phyloP scores from a whole-genome alignment of 2,329 filamentous ascomycete genomes.

The Penicillium frequentans region DNA sequence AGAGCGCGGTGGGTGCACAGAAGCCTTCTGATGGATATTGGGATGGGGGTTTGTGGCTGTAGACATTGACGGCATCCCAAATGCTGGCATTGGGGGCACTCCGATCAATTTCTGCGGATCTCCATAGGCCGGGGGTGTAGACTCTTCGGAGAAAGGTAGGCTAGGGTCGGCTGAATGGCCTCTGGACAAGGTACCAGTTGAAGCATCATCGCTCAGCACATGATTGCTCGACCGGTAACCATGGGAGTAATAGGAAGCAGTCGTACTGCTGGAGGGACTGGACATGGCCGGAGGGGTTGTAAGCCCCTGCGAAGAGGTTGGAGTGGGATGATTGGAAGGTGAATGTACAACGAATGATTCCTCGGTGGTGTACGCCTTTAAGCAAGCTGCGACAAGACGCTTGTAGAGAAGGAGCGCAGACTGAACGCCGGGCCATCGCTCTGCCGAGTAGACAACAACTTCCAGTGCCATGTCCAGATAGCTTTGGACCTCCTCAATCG shows the following conservation, averaged over 20 bases:
- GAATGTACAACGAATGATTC: constrained; percentile 53
- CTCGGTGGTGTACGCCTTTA: constrained; percentile 78
- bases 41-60: constrained; percentile 11
- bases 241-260: constrained; percentile 37
- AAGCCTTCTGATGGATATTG: constrained; percentile 20
- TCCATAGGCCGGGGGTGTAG: constrained; percentile 20
- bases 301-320: constrained; percentile 39
- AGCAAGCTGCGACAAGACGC: constrained; percentile 80
- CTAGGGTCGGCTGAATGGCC: constrained; percentile 35
- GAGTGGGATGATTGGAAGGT: constrained; percentile 45
- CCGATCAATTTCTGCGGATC: constrained; percentile 22
- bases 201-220: constrained; percentile 29
- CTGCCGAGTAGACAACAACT: constrained; percentile 75
- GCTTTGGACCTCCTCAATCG: constrained; percentile 71
- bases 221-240: constrained; percentile 28
- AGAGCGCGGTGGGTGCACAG: constrained; percentile 19
- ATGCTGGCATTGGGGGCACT: constrained; percentile 9
- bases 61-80: constrained; percentile 18
- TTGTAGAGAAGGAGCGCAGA: constrained; percentile 82
- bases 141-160: constrained; percentile 20
- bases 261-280: constrained; percentile 42
- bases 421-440: constrained; percentile 87
- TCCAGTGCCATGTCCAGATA: constrained; percentile 74
- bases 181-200: constrained; percentile 34
- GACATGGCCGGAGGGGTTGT: constrained; percentile 41